Conservation (phyloP, 768 basidiomycete species). For the Hericium alpestre region DNA sequence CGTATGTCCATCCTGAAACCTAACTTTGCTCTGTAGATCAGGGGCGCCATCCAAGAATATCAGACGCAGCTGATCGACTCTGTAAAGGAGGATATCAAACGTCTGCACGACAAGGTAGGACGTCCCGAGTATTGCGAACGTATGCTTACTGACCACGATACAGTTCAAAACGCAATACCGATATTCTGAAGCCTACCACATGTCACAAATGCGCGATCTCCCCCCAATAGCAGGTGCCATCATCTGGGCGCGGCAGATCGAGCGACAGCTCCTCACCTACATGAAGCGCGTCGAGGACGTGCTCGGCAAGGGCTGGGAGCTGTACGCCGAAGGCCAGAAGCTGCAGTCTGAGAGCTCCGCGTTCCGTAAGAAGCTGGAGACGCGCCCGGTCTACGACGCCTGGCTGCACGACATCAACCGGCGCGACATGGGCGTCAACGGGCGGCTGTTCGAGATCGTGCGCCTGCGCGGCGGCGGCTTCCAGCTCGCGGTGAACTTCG, state of each 20-base stretch:
- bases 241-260: constrained; percentile 99
- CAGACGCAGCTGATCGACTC: constrained; percentile 98
- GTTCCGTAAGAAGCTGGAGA: constrained; percentile 95
- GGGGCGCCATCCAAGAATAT: constrained; percentile 98
- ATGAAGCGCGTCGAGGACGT: constrained; percentile 99
- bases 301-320: constrained; percentile 95
- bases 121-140: background rate
- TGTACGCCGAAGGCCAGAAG: constrained; percentile 98
- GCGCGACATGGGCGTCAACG: constrained; percentile 84
- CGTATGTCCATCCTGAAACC: background rate
- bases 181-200: constrained; percentile 90
- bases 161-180: constrained; percentile 96
- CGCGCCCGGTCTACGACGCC: constrained; percentile 86
- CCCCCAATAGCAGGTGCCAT: constrained; percentile 98
- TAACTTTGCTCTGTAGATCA: constrained; percentile 43
- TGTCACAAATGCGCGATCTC: constrained; percentile 97
- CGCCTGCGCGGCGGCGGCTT: constrained; percentile 61
- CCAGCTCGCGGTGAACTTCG: constrained; percentile 93
- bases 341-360: constrained; percentile 84
- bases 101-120: constrained; percentile 78
- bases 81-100: constrained; percentile 96
- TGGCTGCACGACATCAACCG: constrained; percentile 95
- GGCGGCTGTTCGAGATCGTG: constrained; percentile 87
- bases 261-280: constrained; percentile 87
- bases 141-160: background rate